Conservation (phyloP, 768 basidiomycete species). For the Russula griseocarnosa region DNA sequence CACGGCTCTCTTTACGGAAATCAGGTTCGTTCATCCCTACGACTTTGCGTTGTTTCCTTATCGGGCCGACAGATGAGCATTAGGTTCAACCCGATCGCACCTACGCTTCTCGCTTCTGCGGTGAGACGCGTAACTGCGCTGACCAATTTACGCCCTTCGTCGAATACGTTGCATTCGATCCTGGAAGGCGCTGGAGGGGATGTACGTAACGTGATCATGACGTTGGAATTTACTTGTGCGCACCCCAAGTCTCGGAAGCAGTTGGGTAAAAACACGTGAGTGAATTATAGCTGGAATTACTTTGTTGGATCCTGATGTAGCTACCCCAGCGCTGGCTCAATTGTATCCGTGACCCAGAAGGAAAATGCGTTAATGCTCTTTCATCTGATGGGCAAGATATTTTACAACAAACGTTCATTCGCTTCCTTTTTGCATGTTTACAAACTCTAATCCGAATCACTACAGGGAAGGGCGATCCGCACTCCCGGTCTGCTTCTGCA, state of each 20-base stretch:
- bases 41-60: not conserved
- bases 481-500: constrained; percentile 48
- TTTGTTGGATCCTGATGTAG: constrained; percentile 10
- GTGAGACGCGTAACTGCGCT: constrained; percentile 53
- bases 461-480: constrained; percentile 72
- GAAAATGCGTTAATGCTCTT: constrained; percentile 88
- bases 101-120: constrained; percentile 78
- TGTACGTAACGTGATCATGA: constrained; percentile 90
- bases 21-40: constrained; percentile 53
- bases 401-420: constrained; percentile 88
- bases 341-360: constrained; percentile 74
- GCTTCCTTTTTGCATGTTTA: not conserved
- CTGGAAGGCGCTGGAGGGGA: constrained; percentile 84
- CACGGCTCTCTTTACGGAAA: constrained; percentile 75
- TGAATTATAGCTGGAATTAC: constrained; percentile 27
- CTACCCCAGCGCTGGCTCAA: constrained; percentile 25
- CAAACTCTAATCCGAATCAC: constrained; percentile 12
- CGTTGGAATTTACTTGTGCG: constrained; percentile 79
- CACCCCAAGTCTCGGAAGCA: constrained; percentile 38
- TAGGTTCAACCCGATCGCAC: constrained; percentile 91
- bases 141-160: constrained; percentile 44
- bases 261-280: constrained; percentile 35
- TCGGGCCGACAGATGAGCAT: constrained; percentile 6
- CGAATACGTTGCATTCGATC: constrained; percentile 69
- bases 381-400: constrained; percentile 86